Evolutionary conservation across 768 basidiomycete species (phyloP).

Genomic region (Mycena pura): DNA sequence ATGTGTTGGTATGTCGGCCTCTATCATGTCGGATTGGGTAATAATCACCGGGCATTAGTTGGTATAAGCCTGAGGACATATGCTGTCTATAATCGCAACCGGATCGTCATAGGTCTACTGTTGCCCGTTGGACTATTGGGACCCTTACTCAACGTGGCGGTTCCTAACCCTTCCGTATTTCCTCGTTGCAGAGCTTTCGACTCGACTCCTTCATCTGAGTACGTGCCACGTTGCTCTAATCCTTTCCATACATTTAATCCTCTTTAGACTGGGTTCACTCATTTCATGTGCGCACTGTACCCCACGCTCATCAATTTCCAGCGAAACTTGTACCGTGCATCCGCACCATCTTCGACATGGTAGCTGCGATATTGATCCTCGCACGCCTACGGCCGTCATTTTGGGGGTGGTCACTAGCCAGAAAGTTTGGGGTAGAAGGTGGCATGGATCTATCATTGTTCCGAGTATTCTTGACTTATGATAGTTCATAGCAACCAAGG

Average conservation of each 20-base stretch:
- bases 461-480: neutral
- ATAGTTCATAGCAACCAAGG: neutral
- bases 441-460: neutral
- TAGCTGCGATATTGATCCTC: neutral
- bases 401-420: neutral
- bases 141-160: neutral
- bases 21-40: too few species aligned
- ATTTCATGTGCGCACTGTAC: neutral
- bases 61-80: neutral
- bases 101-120: neutral
- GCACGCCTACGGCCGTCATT: neutral
- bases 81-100: neutral
- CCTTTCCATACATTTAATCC: neutral
- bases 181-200: neutral
- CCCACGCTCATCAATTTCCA: neutral
- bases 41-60: neutral
- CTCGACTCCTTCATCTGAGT: neutral
- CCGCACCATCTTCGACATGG: neutral
- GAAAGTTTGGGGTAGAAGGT: neutral
- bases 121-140: neutral
- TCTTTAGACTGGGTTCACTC: neutral
- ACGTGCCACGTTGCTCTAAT: neutral
- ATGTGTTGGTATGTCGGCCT: neutral
- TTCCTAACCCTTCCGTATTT: neutral
- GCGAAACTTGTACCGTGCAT: neutral